Conservation (phyloP, 2,329 filamentous ascomycete species). For the Aotearoamyces nothofagi region DNA sequence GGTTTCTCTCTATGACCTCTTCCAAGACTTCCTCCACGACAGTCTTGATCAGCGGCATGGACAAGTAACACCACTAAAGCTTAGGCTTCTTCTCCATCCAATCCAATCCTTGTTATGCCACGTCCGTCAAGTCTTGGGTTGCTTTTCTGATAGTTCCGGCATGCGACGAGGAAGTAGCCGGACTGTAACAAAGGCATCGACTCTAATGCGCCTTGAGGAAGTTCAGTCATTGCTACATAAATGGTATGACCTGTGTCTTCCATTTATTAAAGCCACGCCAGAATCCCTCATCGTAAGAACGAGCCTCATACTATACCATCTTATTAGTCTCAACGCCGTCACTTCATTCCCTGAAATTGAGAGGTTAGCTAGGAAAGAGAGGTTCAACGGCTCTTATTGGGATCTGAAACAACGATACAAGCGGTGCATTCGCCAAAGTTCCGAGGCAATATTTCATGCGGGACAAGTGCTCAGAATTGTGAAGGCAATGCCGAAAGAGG, state of each 20-base stretch:
- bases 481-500: conserved; percentile 39
- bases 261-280: conserved; percentile 37
- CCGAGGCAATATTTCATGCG: conserved; percentile 51
- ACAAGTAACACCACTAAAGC: conserved; percentile 33
- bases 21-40: conserved; percentile 52
- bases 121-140: conserved; percentile 47
- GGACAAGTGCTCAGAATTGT: conserved; percentile 51
- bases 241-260: conserved; percentile 51
- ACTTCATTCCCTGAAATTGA: conserved; percentile 55
- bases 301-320: conserved; percentile 54
- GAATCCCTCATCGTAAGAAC: conserved; percentile 44
- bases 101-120: conserved; percentile 51
- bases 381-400: conserved; percentile 34
- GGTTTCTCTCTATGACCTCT: conserved; percentile 47
- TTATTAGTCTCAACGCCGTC: conserved; percentile 53
- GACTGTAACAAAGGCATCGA: conserved; percentile 41
- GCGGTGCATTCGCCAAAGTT: conserved; percentile 45
- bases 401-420: conserved; percentile 39
- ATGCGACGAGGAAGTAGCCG: conserved; percentile 26
- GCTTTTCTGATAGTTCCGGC: conserved; percentile 40
- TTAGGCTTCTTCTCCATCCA: conserved; percentile 54
- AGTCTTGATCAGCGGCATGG: conserved; percentile 35
- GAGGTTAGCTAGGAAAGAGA: conserved; percentile 45
- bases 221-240: conserved; percentile 46
- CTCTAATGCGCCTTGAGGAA: conserved; percentile 44